Conservation (phyloP, 345 rosid species). For the Melastoma malabathricum region DNA sequence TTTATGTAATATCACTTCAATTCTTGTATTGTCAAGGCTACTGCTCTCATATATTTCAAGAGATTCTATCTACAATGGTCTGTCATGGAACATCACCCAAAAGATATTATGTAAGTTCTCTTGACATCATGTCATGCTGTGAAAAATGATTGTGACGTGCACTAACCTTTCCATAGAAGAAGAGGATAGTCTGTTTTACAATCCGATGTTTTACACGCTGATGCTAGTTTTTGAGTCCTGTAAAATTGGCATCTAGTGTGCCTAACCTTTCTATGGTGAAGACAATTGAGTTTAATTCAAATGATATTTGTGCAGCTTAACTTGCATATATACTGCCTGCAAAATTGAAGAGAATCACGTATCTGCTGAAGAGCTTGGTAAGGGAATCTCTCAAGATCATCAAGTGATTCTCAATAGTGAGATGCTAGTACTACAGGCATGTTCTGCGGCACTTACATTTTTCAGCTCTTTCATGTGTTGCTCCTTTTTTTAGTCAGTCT, state of each 20-base stretch:
- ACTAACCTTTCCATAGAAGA: no score
- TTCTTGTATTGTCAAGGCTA: conserved; percentile 42
- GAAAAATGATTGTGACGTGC: neutral
- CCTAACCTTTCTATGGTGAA: neutral
- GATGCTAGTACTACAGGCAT: conserved; percentile 92
- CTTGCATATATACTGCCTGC: conserved; percentile 88
- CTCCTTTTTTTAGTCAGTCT: conserved; percentile 3
- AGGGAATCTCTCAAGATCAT: conserved; percentile 95
- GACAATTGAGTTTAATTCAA: neutral
- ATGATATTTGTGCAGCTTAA: conserved; percentile 49
- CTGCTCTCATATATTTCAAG: conserved; percentile 88
- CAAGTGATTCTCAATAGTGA: conserved; percentile 93
- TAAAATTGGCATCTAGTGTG: no score
- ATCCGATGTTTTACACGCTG: no score
- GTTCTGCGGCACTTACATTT: conserved; percentile 13
- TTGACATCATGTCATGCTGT: neutral
- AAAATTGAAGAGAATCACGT: conserved; percentile 98
- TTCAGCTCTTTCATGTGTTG: conserved; percentile 2
- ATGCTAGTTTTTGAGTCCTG: no score
- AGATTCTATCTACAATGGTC: conserved; percentile 97
- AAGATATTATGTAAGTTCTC: conserved; percentile 64
- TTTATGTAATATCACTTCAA: neutral
- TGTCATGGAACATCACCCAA: conserved; percentile 97
- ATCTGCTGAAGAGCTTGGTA: conserved; percentile 98
- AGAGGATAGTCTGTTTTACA: no score